Conservation (phyloP, 768 basidiomycete species). For the Calocera viscosa region DNA sequence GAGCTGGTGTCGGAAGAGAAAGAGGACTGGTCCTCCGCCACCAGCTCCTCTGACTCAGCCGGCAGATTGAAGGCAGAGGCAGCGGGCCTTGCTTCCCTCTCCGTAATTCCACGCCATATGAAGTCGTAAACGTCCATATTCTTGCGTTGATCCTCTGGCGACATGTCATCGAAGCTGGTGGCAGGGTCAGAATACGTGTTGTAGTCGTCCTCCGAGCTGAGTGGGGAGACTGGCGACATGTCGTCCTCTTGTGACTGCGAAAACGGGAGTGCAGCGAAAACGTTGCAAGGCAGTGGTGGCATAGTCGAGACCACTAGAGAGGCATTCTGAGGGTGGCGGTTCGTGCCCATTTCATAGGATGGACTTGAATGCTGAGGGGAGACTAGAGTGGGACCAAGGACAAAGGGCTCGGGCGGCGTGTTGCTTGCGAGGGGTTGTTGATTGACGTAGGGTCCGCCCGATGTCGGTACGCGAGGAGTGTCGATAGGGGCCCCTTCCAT, state of each 20-base stretch:
- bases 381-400: neutral
- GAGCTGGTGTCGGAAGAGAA: neutral
- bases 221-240: neutral
- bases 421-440: neutral
- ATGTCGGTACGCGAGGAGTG: neutral
- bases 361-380: neutral
- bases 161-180: neutral
- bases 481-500: neutral
- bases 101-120: neutral
- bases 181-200: neutral
- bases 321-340: neutral
- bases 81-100: neutral
- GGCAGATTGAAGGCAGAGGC: neutral
- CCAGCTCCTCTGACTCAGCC: neutral
- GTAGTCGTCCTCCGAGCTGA: neutral
- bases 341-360: neutral
- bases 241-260: neutral
- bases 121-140: neutral
- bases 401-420: neutral
- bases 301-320: neutral
- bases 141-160: neutral
- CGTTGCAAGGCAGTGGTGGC: neutral
- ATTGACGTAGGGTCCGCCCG: neutral
- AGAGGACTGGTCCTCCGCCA: neutral
- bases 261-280: neutral